Base-by-base conservation (phyloP, 352 stramenopile species). In the Phytophthora pluvialis region DNA sequence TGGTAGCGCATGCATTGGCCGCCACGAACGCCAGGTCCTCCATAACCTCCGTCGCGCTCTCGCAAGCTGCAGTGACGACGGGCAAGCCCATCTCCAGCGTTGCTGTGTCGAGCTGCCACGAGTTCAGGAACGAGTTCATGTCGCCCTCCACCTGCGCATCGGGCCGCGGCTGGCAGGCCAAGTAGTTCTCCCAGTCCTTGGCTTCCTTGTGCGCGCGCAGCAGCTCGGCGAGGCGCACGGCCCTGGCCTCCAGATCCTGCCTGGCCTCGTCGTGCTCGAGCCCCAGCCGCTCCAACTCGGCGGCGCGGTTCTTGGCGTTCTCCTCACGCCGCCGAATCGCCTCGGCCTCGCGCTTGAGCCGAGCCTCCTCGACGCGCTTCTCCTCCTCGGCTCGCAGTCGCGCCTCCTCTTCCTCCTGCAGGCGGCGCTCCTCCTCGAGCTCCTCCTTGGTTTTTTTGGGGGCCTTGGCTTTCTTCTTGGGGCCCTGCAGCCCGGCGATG, bases 371-470 rank as follows among this genome's bases (percentile, higher is more conserved):
- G 16, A 89, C 46, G 4, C 80, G 76, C 53, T 87, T 88, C 69
- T 91, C 78, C 56, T 94, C 82, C 53, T 93, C 86, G 9, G 77
- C 72, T 4, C 77, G 72, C 10, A 78, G 62, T 18, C 81, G 78
- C 8, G 80, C 72, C 48, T 91, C 83, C 28, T 90, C 83, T 60
- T 94, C 83, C 33, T 94, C 86, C 43, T 93, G 83, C 16, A 93
- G 56, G 0, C 83, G 68, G 0, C 78, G 75, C 57, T 94, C 83
- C 71, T 92, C 83, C 60, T 92, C 83, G 36, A 92, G 78, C 72
- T 94, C 73, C 55, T 91, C 83, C 55, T 93, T 93, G 72, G 75
- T 88, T 64, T 91, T 93, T 61, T 94, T 93, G 5, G 83, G 83
- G 13, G 77, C 75, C 60, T 94, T 92, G 21, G 42, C 65, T 56